Base-by-base conservation (phyloP, 257 asterid species). In the Voacanga thouarsii region DNA sequence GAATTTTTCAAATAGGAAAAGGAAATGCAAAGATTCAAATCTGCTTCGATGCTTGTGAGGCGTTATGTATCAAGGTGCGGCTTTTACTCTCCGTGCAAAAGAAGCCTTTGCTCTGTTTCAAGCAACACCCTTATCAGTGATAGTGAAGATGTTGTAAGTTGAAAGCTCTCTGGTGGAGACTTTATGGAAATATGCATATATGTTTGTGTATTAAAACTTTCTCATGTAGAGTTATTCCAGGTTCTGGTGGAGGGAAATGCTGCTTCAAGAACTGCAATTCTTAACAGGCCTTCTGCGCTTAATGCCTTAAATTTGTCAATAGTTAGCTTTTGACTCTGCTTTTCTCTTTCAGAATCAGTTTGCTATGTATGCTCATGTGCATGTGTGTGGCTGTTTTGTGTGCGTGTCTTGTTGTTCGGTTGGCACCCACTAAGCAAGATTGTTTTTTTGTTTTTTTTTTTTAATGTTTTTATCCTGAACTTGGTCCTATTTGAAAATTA, bases 231-330 rank as follows among this genome's bases (percentile, higher is more conserved):
- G 16, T 3, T 23, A 18, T 80, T 67, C 76, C 91, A 96, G 99
- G 99, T 96, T 19, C 55, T 89, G 75, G 97, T 89, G 80, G 99
- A 96, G 87, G 91, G 90, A 57, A 89, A 86, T 78, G 89, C 86
- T 69, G 75, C 83, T 83, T 92, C 97, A 44, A 90, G 97, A 89
- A 96, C 90, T 74, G 98, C 98, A 50, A 83, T 93, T 80, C 92
- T 96, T 80, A 93, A 96, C 82, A 85, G 99, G 77, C 97, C 98
- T 74, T 77, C 88, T 74, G 88, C 81, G 24, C 91, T 96, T 50
- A 93, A 96, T 89, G 99, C 99, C 77, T 83, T 96, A 21, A 90
- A 90, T 83, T 78, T 86, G 77, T 72, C 97, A 19, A 50, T 85
- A 85, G 99, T 92, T 15, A 75, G 89, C 78, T 75, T 65, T 60